These are phyloP conservation scores for Hypoxylon rickii DNA, from an alignment of 495 filamentous ascomycete genomes.

Conservation along the genomic window DNA sequence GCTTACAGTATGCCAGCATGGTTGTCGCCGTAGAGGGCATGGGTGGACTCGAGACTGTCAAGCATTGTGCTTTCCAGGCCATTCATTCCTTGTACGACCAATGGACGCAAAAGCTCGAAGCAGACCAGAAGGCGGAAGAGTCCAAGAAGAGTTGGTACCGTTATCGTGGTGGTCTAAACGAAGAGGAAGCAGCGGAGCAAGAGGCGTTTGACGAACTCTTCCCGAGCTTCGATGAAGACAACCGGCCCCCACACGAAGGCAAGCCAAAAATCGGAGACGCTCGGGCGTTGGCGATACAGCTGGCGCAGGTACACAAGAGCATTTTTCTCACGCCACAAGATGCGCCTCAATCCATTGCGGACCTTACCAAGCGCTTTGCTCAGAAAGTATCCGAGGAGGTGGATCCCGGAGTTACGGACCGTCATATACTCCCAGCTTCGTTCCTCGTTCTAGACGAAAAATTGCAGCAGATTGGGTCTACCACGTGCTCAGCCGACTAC, in stretches of 20 bases:
- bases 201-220: conserved; percentile 80
- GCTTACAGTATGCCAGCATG: conserved; percentile 46
- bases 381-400: conserved; percentile 41
- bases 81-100: conserved; percentile 72
- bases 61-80: conserved; percentile 51
- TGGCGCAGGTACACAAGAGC: conserved; percentile 51
- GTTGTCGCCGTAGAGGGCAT: conserved; percentile 48
- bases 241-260: conserved; percentile 35
- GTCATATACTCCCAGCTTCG: conserved; percentile 64
- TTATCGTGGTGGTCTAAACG: conserved; percentile 74
- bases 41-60: conserved; percentile 40
- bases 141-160: conserved; percentile 76
- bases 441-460: conserved; percentile 65
- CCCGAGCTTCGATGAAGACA: conserved; percentile 67
- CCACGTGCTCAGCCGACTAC: conserved; percentile 52
- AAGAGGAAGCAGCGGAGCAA: conserved; percentile 75
- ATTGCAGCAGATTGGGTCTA: conserved; percentile 56
- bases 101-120: conserved; percentile 74
- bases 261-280: conserved; percentile 31
- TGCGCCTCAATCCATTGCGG: conserved; percentile 41
- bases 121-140: conserved; percentile 73
- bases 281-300: conserved; percentile 50
- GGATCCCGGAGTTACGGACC: conserved; percentile 38
- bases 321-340: conserved; percentile 51
- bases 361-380: conserved; percentile 46